Evolutionary conservation across 2,329 filamentous ascomycete genomes (phyloP), one percentile per base, ranked within the genome.

Genomic region (Diaporthe sp.): DNA sequence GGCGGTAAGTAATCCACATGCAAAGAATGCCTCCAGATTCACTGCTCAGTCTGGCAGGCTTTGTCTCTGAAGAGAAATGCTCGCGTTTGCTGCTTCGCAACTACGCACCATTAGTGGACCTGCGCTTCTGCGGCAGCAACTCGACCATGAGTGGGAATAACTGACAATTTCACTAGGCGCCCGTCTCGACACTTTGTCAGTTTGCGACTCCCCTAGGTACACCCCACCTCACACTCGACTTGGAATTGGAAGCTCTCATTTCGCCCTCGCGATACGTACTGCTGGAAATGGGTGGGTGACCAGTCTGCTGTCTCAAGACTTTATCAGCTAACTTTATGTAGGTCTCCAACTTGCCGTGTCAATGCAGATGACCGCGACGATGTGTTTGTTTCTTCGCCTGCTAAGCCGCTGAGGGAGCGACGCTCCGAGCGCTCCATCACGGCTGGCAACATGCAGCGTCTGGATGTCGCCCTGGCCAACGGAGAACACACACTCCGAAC

Each of bases 191-290:
- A 25, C 38, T 42, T 33, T 45, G 40, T 70, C 73, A 4, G 28
- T 71, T 40, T 47, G 54, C 7, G 67, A 42, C 45, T 69, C 67
- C 38, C 72, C 72, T n/a, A 71, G 42, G 42, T 76, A 74, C 60
- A 76, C 72, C 2, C 74, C 74, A 28, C 72, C 72, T 8, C 74
- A 74, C 22, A 50, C 60, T 25, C 72, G 67, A 19, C 58, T 66
- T 28, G 74, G 70, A 33, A 30, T 66, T 42, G 61, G 71, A 42
- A 64, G 33, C 38, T 40, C 61, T 35, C 45, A 25, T 38, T 68
- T 67, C 33, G 60, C 58, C 52, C 60, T 58, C 38, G 25, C 50
- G 35, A 50, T 57, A 42, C 74, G 75, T 50, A 50, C 52, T 33
- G 40, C 67, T 42, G 64, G 47, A 25, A 72, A 55, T 12, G 64